Percentiles rank a stretch among this genome's conserved stretches.
These are phyloP conservation scores for Xylaria sp. DNA, from an alignment of 2,329 filamentous ascomycete genomes.

Conservation along the genomic window DNA sequence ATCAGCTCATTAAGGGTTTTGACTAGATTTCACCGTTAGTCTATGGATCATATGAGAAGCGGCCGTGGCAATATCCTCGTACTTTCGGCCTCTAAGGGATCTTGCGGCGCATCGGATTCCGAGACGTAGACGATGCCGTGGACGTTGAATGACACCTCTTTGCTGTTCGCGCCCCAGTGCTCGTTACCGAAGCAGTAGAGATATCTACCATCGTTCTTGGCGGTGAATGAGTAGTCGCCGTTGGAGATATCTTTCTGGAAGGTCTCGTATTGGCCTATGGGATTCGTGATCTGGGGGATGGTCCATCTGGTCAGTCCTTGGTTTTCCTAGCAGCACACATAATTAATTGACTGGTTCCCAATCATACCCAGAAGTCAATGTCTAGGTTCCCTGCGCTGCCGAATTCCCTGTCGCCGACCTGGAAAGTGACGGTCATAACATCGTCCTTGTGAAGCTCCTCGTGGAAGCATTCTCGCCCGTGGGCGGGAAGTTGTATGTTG, in stretches of 20 bases:
- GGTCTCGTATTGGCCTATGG: slow-evolving; percentile 77
- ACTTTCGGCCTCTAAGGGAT: slow-evolving; percentile 94
- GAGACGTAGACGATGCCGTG: slow-evolving; percentile 98
- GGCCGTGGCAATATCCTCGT: slow-evolving; percentile 46
- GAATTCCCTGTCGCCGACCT: slow-evolving; percentile 97
- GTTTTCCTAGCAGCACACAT: slow-evolving; percentile 14
- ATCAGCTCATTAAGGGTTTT: slow-evolving; percentile 85
- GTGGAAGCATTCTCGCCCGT: slow-evolving; percentile 98
- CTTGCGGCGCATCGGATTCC: slow-evolving; percentile 83
- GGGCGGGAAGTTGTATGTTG: slow-evolving; percentile 94
- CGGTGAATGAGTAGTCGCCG: slow-evolving; percentile 93
- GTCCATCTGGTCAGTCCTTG: slow-evolving; percentile 36
- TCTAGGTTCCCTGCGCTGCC: slow-evolving; percentile 94
- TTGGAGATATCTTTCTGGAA: slow-evolving; percentile 85
- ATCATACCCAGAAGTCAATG: slow-evolving; percentile 94
- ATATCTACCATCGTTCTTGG: slow-evolving; percentile 86
- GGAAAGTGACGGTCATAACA: slow-evolving; percentile 98
- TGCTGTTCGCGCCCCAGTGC: slow-evolving; percentile 94
- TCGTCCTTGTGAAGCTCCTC: slow-evolving; percentile 92
- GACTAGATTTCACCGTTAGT: slow-evolving; percentile 64
- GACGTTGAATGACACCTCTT: slow-evolving; percentile 99
- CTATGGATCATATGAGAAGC: neutral
- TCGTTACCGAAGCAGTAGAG: slow-evolving; percentile 99
- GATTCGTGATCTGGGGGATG: slow-evolving; percentile 76
- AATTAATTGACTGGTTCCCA: neutral